Evolutionary conservation across 1,139 yeast species (phyloP).

Genomic region (Sugiyamaella neomexicana): DNA sequence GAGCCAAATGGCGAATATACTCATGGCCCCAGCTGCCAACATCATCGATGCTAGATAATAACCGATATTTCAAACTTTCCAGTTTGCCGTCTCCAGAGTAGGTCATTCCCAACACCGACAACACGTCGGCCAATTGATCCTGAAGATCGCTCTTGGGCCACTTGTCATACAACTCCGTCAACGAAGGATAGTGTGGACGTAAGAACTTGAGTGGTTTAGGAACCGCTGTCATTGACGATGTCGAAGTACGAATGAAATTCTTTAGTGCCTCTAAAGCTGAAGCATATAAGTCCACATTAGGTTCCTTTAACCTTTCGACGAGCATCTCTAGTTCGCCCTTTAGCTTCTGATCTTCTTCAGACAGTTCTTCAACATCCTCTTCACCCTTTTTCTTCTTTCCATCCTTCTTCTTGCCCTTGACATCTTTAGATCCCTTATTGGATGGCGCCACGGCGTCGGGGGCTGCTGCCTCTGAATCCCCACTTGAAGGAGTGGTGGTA

Average conservation of each 20-base stretch:
- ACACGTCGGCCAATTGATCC: conserved; percentile 69
- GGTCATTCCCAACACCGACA: conserved; percentile 95
- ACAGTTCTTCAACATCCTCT: conserved; percentile 70
- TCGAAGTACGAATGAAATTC: conserved; percentile 80
- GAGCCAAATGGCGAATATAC: conserved; percentile 90
- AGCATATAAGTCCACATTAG: conserved; percentile 53
- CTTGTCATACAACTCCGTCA: conserved; percentile 62
- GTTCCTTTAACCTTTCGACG: conserved; percentile 69
- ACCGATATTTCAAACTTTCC: conserved; percentile 79
- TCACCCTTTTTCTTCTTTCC: conserved; percentile 40
- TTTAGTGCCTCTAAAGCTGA: conserved; percentile 68
- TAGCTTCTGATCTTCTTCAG: conserved; percentile 90
- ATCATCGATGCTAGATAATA: conserved; percentile 57
- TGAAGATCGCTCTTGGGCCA: conserved; percentile 54
- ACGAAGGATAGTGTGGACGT: conserved; percentile 76
- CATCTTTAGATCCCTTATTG: conserved; percentile 16
- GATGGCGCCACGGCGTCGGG: conserved; percentile 1
- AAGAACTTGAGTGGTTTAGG: conserved; percentile 97
- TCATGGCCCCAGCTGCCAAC: conserved; percentile 97
- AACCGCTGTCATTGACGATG: conserved; percentile 98
- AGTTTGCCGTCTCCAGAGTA: conserved; percentile 81
- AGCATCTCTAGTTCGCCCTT: conserved; percentile 84
- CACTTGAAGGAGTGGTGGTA: not conserved
- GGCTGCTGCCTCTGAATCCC: not conserved
- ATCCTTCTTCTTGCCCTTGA: conserved; percentile 22